Percentiles rank a stretch among this genome's conserved stretches.
phyloP scores from a whole-genome alignment of 1,284 basidiomycete genomes.

The Pseudozyma hubeiensis region DNA sequence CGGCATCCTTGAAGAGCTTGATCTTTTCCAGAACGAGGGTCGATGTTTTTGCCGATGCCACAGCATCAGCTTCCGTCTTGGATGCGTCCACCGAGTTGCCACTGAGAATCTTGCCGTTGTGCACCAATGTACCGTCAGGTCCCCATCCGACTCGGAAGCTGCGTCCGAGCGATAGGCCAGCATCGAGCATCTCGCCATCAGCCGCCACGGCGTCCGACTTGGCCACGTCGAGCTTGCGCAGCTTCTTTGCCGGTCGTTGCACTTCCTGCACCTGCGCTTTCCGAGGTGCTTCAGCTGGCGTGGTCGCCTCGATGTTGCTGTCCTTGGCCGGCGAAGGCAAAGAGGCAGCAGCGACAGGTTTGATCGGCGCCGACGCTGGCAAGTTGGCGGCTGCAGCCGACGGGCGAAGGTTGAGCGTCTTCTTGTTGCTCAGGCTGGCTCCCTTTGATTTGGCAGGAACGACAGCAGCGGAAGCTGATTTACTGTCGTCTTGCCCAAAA shows the following conservation, averaged over 20 bases:
- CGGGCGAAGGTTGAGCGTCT: constrained; percentile 28
- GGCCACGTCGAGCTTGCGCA: constrained; percentile 50
- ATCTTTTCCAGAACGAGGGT: constrained; percentile 50
- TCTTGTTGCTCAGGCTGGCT: constrained; percentile 39
- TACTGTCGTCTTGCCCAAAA: constrained; percentile 65
- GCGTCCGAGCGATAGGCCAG: constrained; percentile 84
- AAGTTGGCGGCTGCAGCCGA: constrained; percentile 5
- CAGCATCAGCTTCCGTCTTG: constrained; percentile 20
- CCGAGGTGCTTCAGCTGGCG: constrained; percentile 3
- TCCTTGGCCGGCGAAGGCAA: constrained; percentile 6
- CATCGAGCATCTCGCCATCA: constrained; percentile 80
- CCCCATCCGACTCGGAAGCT: constrained; percentile 94
- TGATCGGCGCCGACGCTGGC: not conserved
- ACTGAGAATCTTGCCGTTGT: constrained; percentile 73
- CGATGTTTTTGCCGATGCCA: constrained; percentile 18
- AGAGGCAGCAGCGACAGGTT: constrained; percentile 2
- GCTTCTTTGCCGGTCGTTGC: constrained; percentile 52
- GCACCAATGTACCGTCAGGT: constrained; percentile 80
- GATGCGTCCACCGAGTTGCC: not conserved
- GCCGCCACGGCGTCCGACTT: constrained; percentile 75
- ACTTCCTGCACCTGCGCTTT: constrained; percentile 17
- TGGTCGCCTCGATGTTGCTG: constrained; percentile 8
- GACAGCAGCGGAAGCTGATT: constrained; percentile 55
- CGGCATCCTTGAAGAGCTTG: constrained; percentile 51
- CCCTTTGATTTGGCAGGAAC: constrained; percentile 42